A percentile compares a stretch with the other conserved stretches of the same genome.
phyloP scores from a whole-genome alignment of 164 flowering plant genomes.

The Litsea cubeba region DNA sequence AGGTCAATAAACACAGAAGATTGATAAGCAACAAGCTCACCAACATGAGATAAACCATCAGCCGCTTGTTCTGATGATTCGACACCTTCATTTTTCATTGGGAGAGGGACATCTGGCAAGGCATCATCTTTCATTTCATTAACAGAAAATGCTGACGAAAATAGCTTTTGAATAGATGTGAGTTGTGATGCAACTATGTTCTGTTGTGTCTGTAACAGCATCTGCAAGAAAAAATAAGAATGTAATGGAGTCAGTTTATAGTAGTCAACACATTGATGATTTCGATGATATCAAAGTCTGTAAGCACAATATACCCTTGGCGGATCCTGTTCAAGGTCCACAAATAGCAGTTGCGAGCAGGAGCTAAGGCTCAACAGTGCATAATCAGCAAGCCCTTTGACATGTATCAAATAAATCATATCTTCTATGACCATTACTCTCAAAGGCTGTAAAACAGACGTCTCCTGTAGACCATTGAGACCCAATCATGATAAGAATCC shows the following conservation, averaged over 20 bases:
- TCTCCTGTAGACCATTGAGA: constrained; percentile 46
- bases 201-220: constrained; percentile 37
- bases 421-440: constrained; percentile 85
- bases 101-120: constrained; percentile 12
- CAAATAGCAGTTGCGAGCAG: constrained; percentile 38
- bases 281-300: not conserved
- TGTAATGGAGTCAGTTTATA: not conserved
- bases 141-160: constrained; percentile 41
- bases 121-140: constrained; percentile 22
- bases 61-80: constrained; percentile 10
- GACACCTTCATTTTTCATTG: not conserved
- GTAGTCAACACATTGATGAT: not conserved
- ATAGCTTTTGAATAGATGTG: constrained; percentile 46
- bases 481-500: not conserved
- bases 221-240: constrained; percentile 34
- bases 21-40: constrained; percentile 25
- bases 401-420: constrained; percentile 80
- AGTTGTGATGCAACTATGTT: constrained; percentile 40
- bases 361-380: constrained; percentile 47
- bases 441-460: constrained; percentile 48
- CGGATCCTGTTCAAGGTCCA: constrained; percentile 85
- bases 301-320: constrained; percentile 50
- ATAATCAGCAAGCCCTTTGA: constrained; percentile 50
- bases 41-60: constrained; percentile 15
- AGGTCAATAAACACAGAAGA: constrained; percentile 60